These are phyloP conservation scores for Coniochaeta sp. DNA, from an alignment of 2,329 filamentous ascomycete species.

Conservation along the genomic window DNA sequence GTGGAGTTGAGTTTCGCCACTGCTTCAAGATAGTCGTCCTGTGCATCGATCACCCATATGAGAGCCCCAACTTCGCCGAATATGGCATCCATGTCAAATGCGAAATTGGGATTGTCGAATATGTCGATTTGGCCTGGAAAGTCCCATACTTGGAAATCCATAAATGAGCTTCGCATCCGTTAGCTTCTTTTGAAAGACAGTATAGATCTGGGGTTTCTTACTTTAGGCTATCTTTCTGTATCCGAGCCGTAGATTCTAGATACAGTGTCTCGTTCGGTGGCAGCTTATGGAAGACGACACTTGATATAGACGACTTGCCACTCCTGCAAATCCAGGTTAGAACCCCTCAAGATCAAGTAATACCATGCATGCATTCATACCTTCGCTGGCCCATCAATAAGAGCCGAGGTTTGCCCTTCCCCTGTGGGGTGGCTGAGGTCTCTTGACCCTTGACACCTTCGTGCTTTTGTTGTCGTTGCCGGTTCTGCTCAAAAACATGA, in stretches of 20 bases:
- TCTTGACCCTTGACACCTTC: slow-evolving; percentile 38
- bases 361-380: slow-evolving; percentile 37
- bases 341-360: background rate
- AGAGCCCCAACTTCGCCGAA: slow-evolving; percentile 91
- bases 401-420: slow-evolving; percentile 71
- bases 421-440: slow-evolving; percentile 33
- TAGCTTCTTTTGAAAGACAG: slow-evolving; percentile 8
- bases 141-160: slow-evolving; percentile 99
- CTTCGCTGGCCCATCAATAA: slow-evolving; percentile 93
- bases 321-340: slow-evolving; percentile 52
- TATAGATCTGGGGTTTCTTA: slow-evolving; percentile 37
- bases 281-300: slow-evolving; percentile 98
- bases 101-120: slow-evolving; percentile 80
- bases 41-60: slow-evolving; percentile 97
- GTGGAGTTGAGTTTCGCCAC: slow-evolving; percentile 81
- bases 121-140: slow-evolving; percentile 89
- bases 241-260: slow-evolving; percentile 86
- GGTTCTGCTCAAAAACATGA: slow-evolving; percentile 56
- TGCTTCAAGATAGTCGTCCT: slow-evolving; percentile 94
- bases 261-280: slow-evolving; percentile 93
- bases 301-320: slow-evolving; percentile 96
- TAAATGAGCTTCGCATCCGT: slow-evolving; percentile 66
- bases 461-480: slow-evolving; percentile 39
- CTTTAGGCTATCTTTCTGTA: slow-evolving; percentile 94
- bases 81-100: slow-evolving; percentile 86